Conservation (phyloP, 805 yeast genomes). For the Groenewaldozyma salmanticensis region DNA sequence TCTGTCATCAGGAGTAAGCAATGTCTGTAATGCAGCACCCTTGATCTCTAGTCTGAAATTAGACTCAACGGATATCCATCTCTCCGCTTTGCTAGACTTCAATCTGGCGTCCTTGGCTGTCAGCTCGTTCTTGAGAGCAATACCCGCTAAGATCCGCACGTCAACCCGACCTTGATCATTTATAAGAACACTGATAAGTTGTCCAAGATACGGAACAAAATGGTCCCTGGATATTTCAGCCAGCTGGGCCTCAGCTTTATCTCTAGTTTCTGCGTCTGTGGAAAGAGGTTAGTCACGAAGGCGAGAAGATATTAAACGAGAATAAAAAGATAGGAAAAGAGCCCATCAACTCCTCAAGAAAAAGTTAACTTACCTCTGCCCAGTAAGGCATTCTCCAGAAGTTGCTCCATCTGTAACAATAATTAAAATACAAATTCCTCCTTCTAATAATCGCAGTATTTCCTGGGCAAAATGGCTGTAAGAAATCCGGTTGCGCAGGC, state of each 20-base stretch:
- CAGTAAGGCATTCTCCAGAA: constrained; percentile 66
- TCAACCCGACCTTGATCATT: constrained; percentile 58
- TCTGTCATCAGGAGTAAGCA: constrained; percentile 56
- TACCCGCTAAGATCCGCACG: constrained; percentile 85
- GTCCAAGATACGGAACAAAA: constrained; percentile 60
- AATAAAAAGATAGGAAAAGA: too few relatives aligned
- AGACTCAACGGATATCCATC: constrained; percentile 61
- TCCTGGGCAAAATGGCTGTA: too few relatives aligned
- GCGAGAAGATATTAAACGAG: too few relatives aligned
- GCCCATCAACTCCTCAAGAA: too few relatives aligned
- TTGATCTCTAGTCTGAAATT: constrained; percentile 56
- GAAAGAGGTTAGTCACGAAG: too few relatives aligned
- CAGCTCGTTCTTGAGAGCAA: constrained; percentile 78
- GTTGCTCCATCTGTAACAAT: constrained; percentile 51
- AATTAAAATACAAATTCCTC: too few relatives aligned
- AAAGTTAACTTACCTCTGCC: too few relatives aligned
- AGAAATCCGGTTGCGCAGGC: too few relatives aligned
- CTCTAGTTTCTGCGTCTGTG: constrained; percentile 50
- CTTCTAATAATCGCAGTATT: too few relatives aligned
- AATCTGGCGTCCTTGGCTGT: constrained; percentile 67
- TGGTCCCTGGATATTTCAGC: constrained; percentile 60
- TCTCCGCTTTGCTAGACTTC: constrained; percentile 48
- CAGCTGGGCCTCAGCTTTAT: constrained; percentile 71
- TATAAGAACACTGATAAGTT: constrained; percentile 62
- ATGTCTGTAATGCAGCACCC: constrained; percentile 46